Evolutionary conservation across 1,284 basidiomycete genomes (phyloP).

Genomic region (Bondarzewia mesenterica): DNA sequence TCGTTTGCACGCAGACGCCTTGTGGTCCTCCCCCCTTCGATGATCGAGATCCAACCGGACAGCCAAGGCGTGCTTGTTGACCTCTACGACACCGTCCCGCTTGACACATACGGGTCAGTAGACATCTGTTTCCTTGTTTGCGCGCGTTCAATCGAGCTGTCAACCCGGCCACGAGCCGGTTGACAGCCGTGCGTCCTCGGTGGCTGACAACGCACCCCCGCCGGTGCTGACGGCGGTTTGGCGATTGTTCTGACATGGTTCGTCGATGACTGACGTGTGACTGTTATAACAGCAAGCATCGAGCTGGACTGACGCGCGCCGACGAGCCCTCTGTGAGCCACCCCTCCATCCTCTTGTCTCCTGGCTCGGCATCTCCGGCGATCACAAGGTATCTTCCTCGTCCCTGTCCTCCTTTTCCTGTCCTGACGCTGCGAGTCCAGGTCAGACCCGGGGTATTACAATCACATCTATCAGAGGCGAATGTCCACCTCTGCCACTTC

Average conservation of each 20-base stretch:
- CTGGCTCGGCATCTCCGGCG: slow-evolving; percentile 39
- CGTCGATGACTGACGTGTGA: background rate
- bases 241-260: background rate
- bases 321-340: slow-evolving; percentile 5
- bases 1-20: too few species aligned
- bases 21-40: slow-evolving; percentile 17
- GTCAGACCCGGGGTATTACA: slow-evolving; percentile 30
- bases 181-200: too few species aligned
- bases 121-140: background rate
- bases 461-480: slow-evolving; percentile 17
- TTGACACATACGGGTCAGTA: slow-evolving; percentile 30
- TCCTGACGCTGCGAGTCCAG: slow-evolving; percentile 24
- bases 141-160: slow-evolving; percentile 3
- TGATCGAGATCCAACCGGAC: slow-evolving; percentile 20
- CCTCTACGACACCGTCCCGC: slow-evolving; percentile 7
- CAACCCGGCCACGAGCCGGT: background rate
- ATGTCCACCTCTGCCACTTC: slow-evolving; percentile 23
- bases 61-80: slow-evolving; percentile 6
- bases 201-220: background rate
- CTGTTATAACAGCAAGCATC: background rate
- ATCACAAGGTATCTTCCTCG: slow-evolving; percentile 31
- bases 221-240: too few species aligned
- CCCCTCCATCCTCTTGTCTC: slow-evolving; percentile 12
- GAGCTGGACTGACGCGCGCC: background rate
- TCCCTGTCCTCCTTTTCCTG: slow-evolving; percentile 11